phyloP scores from a whole-genome alignment of 805 yeast genomes.

The Yarrowia bubula region DNA sequence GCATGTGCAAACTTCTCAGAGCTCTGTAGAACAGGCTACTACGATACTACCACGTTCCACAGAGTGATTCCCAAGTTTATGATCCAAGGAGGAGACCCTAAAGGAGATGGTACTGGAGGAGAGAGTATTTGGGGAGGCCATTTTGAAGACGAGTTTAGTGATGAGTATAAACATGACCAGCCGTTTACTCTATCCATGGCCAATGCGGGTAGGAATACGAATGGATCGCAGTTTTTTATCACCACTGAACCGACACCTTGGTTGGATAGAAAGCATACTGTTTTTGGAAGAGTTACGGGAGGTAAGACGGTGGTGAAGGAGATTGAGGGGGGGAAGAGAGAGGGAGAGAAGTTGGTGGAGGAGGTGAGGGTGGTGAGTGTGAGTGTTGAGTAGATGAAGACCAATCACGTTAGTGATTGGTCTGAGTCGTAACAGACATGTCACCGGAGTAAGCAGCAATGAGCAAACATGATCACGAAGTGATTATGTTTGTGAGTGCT shows the following conservation, averaged over 20 bases:
- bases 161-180: conserved; percentile 48
- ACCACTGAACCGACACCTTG: conserved; percentile 55
- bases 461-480: too few species aligned
- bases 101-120: conserved; percentile 46
- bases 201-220: conserved; percentile 57
- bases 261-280: conserved; percentile 58
- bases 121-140: conserved; percentile 41
- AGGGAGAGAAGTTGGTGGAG: conserved; percentile 48
- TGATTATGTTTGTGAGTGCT: too few species aligned
- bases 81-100: conserved; percentile 63
- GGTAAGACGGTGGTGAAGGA: conserved; percentile 52
- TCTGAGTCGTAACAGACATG: too few species aligned
- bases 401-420: neutral
- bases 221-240: conserved; percentile 60
- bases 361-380: conserved; percentile 37
- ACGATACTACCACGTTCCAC: conserved; percentile 43
- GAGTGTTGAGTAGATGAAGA: conserved; percentile 23
- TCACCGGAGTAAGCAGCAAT: too few species aligned
- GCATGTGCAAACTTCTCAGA: conserved; percentile 46
- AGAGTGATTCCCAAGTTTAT: conserved; percentile 51
- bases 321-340: conserved; percentile 49
- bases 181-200: conserved; percentile 63
- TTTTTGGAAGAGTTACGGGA: conserved; percentile 52
- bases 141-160: conserved; percentile 51
- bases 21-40: conserved; percentile 43